phyloP scores from a whole-genome alignment of 441 rosid species.

The Erodium trifolium region DNA sequence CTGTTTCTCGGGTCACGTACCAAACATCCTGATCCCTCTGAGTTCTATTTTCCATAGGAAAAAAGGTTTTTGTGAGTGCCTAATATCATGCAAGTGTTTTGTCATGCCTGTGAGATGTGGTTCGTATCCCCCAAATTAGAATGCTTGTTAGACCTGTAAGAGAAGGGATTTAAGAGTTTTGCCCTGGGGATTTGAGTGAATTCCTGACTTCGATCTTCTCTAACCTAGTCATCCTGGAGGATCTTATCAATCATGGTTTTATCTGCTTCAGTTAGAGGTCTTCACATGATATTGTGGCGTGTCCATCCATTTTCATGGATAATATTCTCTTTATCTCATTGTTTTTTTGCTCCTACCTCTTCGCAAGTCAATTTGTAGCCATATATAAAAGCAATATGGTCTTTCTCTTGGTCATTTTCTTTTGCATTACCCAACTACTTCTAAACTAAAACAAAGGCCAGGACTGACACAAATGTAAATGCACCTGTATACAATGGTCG shows the following conservation, averaged over 20 bases:
- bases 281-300: background rate
- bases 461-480: background rate
- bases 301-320: background rate
- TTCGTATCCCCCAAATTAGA: background rate
- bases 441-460: background rate
- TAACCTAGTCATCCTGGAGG: background rate
- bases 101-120: background rate
- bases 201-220: background rate
- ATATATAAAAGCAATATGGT: background rate
- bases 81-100: background rate
- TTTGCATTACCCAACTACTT: background rate
- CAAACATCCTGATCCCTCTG: background rate
- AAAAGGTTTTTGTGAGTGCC: background rate
- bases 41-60: background rate
- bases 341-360: background rate
- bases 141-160: background rate
- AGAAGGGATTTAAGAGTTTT: background rate
- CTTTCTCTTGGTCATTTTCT: background rate
- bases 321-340: background rate
- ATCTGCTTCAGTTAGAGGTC: background rate
- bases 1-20: constrained; percentile 3
- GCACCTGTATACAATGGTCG: background rate
- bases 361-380: background rate
- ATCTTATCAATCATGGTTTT: background rate
- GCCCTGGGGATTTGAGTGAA: background rate